phyloP scores from a whole-genome alignment of 805 yeast species.

The Wickerhamiella siamensis region DNA sequence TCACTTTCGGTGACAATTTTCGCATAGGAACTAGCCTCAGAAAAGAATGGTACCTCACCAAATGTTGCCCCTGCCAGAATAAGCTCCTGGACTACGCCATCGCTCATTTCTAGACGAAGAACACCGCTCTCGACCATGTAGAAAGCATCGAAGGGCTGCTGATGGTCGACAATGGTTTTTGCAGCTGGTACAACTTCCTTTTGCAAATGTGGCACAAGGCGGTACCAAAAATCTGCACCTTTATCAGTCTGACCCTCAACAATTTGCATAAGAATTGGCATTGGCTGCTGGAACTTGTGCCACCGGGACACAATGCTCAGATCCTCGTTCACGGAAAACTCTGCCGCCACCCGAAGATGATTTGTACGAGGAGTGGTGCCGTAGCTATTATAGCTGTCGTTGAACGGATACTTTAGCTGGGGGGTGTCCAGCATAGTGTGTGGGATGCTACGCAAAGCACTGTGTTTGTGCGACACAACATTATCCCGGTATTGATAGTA shows the following conservation, averaged over 20 bases:
- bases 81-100: constrained; percentile 31
- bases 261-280: constrained; percentile 49
- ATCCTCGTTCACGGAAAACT: constrained; percentile 23
- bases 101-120: constrained; percentile 2
- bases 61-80: constrained; percentile 63
- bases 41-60: constrained; percentile 41
- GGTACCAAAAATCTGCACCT: constrained; percentile 47
- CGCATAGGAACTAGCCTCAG: constrained; percentile 29
- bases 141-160: constrained; percentile 39
- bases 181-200: constrained; percentile 36
- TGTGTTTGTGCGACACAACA: not conserved
- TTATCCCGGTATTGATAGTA: constrained; percentile 32
- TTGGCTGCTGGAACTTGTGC: constrained; percentile 36
- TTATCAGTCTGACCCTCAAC: constrained; percentile 43
- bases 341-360: constrained; percentile 23
- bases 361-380: constrained; percentile 19
- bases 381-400: not conserved
- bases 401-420: not conserved
- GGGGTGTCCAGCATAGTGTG: not conserved
- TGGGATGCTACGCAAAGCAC: not conserved
- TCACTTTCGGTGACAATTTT: constrained; percentile 46
- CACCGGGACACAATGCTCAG: constrained; percentile 18
- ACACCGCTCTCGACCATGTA: constrained; percentile 33
- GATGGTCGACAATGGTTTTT: constrained; percentile 31
- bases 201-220: constrained; percentile 41